Conservation (phyloP, 2,329 filamentous ascomycete species). For the Penicillium olsonii region DNA sequence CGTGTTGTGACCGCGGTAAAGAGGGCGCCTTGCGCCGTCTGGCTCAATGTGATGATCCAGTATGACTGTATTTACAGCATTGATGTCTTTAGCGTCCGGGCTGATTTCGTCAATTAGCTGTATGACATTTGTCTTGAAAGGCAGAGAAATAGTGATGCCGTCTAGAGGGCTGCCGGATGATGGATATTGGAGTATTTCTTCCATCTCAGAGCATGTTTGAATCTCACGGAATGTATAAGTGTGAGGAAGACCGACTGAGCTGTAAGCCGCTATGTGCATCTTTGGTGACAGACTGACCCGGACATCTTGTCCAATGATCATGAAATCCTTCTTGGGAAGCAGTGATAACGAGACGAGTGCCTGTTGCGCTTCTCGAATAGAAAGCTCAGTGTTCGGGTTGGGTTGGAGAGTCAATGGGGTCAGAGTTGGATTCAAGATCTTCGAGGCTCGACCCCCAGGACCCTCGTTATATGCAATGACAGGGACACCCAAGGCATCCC, state of each 20-base stretch:
- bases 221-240: slow-evolving; percentile 13
- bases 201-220: slow-evolving; percentile 11
- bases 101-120: slow-evolving; percentile 21
- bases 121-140: slow-evolving; percentile 29
- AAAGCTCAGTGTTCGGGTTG: background rate
- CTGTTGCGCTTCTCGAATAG: slow-evolving; percentile 12
- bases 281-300: slow-evolving; percentile 26
- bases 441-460: slow-evolving; percentile 17
- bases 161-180: slow-evolving; percentile 1
- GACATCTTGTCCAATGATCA: slow-evolving; percentile 26
- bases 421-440: slow-evolving; percentile 24
- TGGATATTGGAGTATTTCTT: slow-evolving; percentile 7
- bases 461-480: slow-evolving; percentile 26
- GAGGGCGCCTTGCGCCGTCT: background rate
- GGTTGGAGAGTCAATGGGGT: slow-evolving; percentile 19
- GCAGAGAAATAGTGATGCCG: slow-evolving; percentile 25
- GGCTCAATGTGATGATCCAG: slow-evolving; percentile 9
- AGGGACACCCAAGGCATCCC: slow-evolving; percentile 4
- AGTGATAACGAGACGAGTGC: slow-evolving; percentile 18
- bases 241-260: slow-evolving; percentile 27
- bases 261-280: slow-evolving; percentile 30
- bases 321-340: slow-evolving; percentile 16
- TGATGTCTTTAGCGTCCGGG: slow-evolving; percentile 26
- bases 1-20: slow-evolving; percentile 30
- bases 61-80: slow-evolving; percentile 32